Evolutionary conservation across 2,329 filamentous ascomycete species (phyloP).

Genomic region (Stachybotrys elegans): DNA sequence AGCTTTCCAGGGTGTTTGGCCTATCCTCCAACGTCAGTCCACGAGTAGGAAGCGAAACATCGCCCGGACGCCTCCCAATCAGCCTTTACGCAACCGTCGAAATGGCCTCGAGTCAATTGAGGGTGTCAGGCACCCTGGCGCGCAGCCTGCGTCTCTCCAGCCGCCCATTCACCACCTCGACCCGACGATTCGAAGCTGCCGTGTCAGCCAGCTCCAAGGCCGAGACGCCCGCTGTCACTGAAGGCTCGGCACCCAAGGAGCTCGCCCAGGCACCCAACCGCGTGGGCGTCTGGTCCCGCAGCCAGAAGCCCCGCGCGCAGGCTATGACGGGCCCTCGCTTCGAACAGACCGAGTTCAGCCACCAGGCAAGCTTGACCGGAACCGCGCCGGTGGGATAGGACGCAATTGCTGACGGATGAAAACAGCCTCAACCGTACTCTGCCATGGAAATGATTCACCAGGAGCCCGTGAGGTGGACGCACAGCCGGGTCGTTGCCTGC

Average conservation of each 20-base stretch:
- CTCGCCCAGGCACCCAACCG: constrained; percentile 84
- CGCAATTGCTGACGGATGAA: constrained; percentile 13
- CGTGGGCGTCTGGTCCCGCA: constrained; percentile 72
- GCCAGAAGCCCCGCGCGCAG: constrained; percentile 71
- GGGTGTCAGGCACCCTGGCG: constrained; percentile 37
- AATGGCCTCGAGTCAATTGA: constrained; percentile 43
- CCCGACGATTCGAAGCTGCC: constrained; percentile 40
- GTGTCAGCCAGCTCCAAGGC: constrained; percentile 30
- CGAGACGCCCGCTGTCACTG: constrained; percentile 38
- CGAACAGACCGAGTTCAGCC: constrained; percentile 90
- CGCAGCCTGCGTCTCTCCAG: constrained; percentile 37
- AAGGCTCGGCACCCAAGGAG: constrained; percentile 38
- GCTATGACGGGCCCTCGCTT: constrained; percentile 95
- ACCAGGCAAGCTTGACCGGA: constrained; percentile 67
- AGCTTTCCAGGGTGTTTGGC: too few species aligned
- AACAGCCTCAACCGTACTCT: constrained; percentile 77
- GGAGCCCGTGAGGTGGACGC: constrained; percentile 89
- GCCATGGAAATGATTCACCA: constrained; percentile 96
- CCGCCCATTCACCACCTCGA: constrained; percentile 44
- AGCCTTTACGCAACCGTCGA: constrained; percentile 18
- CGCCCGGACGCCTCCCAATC: constrained; percentile 18
- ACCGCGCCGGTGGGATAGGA: too few species aligned
- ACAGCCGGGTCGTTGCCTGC: constrained; percentile 76
- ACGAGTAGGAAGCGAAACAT: neutral
- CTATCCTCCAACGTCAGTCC: constrained; percentile 7